These are phyloP conservation scores for Alloteropsis semialata DNA, from an alignment of 176 grass and related monocot genomes.

Conservation along the genomic window DNA sequence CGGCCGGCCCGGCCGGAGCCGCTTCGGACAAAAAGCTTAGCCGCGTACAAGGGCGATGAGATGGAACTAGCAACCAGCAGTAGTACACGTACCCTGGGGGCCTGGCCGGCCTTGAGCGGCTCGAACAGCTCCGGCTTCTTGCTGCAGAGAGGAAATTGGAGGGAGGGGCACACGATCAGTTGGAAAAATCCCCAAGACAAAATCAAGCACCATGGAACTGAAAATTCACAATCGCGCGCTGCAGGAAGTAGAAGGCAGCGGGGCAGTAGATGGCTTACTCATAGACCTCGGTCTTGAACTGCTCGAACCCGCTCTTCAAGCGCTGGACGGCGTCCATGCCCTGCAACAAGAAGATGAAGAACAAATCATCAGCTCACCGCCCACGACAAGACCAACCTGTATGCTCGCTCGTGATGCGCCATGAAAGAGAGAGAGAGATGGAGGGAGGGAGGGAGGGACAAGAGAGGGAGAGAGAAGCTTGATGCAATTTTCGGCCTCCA, in stretches of 20 bases:
- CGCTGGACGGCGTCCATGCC: slow-evolving; percentile 64
- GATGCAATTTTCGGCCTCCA: neutral
- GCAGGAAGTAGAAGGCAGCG: too few species aligned
- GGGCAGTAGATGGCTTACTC: slow-evolving; percentile 49
- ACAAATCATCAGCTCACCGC: neutral
- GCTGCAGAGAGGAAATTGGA: slow-evolving; percentile 30
- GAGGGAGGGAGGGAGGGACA: neutral
- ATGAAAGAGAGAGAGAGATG: neutral
- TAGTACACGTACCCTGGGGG: slow-evolving; percentile 58
- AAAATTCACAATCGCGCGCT: too few species aligned
- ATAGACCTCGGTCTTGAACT: slow-evolving; percentile 79
- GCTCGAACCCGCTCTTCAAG: slow-evolving; percentile 61
- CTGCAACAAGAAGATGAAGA: slow-evolving; percentile 27
- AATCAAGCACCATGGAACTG: neutral
- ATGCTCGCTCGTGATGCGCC: neutral
- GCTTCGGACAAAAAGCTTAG: neutral
- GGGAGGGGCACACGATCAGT: neutral
- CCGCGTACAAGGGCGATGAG: neutral
- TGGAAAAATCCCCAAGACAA: neutral
- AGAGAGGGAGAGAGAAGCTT: neutral
- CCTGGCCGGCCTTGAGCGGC: slow-evolving; percentile 64
- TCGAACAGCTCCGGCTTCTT: slow-evolving; percentile 77
- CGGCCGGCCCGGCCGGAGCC: neutral
- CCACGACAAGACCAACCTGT: neutral
- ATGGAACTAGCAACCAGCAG: too few species aligned